Percentiles rank a stretch among this genome's conserved stretches.
phyloP scores from a whole-genome alignment of 1,139 yeast species.

The Magnusiomyces starmeri region DNA sequence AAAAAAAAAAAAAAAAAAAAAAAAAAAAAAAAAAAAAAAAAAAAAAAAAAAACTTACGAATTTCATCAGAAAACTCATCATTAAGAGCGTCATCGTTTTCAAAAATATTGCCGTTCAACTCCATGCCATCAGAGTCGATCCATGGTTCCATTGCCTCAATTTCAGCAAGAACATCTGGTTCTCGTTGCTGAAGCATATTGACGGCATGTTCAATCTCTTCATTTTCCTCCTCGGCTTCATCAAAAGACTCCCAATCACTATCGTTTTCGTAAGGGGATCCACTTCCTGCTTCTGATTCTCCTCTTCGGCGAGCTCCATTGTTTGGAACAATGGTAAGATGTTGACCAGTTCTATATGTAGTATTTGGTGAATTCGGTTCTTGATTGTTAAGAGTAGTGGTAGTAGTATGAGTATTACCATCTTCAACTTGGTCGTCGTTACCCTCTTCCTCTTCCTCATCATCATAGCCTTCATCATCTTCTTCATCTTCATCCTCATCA shows the following conservation, averaged over 20 bases:
- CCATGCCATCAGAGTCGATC: neutral
- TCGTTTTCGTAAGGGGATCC: conserved; percentile 33
- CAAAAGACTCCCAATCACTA: conserved; percentile 27
- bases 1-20: no score
- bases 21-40: neutral
- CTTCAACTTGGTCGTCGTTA: conserved; percentile 6
- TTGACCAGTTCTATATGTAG: conserved; percentile 29
- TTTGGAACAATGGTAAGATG: conserved; percentile 32
- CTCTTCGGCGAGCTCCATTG: conserved; percentile 33
- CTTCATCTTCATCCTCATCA: conserved; percentile 12
- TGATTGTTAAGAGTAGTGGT: neutral
- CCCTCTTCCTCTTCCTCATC: conserved; percentile 32
- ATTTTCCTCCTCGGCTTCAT: conserved; percentile 27
- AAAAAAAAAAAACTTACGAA: conserved; percentile 8
- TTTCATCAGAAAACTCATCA: conserved; percentile 3
- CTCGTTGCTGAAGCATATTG: conserved; percentile 18
- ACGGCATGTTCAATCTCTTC: conserved; percentile 24
- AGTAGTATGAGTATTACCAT: neutral
- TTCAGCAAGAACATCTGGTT: conserved; percentile 19
- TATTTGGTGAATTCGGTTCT: conserved; percentile 26
- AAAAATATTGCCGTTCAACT: conserved; percentile 25
- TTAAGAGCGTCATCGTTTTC: conserved; percentile 30
- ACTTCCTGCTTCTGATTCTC: conserved; percentile 24
- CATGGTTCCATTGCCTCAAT: conserved; percentile 15
- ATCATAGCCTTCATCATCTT: conserved; percentile 29